Conservation (phyloP, 306 rosid genomes). For the Benincasa hispida region DNA sequence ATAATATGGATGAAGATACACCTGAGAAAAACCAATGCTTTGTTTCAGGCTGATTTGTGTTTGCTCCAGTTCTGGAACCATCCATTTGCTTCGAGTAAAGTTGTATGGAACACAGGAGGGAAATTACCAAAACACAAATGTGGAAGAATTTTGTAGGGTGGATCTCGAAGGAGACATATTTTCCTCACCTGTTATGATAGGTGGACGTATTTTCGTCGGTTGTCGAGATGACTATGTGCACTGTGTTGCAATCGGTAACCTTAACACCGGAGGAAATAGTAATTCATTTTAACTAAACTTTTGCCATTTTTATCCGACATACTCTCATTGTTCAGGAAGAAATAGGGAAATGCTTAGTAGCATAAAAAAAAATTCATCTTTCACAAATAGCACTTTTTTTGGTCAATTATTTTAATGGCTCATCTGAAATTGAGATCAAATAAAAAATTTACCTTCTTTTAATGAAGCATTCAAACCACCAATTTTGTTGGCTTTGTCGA, state of each 20-base stretch:
- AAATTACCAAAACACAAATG: conserved; percentile 12
- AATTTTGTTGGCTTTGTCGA: too few species aligned
- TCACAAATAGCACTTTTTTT: too few species aligned
- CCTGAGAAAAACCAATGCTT: not conserved
- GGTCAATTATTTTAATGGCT: too few species aligned
- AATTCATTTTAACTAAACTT: not conserved
- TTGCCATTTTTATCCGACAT: not conserved
- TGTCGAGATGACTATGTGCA: conserved; percentile 73
- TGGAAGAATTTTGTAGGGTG: conserved; percentile 47
- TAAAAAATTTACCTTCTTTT: too few species aligned
- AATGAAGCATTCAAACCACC: too few species aligned
- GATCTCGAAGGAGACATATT: conserved; percentile 56
- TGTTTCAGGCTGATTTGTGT: conserved; percentile 51
- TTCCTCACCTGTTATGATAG: conserved; percentile 79
- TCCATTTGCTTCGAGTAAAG: conserved; percentile 41
- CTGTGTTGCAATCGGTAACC: conserved; percentile 17
- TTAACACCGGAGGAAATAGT: not conserved
- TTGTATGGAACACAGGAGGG: conserved; percentile 3
- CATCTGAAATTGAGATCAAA: too few species aligned
- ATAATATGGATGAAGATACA: not conserved
- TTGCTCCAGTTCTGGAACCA: conserved; percentile 71
- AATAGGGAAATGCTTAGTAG: too few species aligned
- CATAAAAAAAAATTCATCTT: too few species aligned
- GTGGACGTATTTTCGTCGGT: conserved; percentile 71
- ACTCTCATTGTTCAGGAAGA: not conserved